Evolutionary conservation across 2,329 filamentous ascomycete genomes (phyloP).

Genomic region (Cladosporium velox): DNA sequence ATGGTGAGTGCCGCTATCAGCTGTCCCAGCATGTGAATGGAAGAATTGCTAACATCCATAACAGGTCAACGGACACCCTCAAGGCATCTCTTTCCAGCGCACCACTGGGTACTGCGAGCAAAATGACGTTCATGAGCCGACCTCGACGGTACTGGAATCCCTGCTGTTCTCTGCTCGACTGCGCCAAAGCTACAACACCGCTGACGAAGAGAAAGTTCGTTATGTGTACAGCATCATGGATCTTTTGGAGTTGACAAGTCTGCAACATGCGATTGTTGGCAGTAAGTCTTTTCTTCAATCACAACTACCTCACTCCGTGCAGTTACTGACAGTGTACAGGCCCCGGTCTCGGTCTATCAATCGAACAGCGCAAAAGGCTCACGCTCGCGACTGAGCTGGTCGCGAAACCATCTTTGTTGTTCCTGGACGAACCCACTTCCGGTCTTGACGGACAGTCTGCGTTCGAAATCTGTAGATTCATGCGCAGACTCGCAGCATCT

Average conservation of each 20-base stretch:
- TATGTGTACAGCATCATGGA: conserved; percentile 50
- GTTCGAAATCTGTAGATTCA: conserved; percentile 53
- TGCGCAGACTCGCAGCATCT: conserved; percentile 65
- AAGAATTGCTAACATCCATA: neutral
- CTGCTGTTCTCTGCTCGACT: conserved; percentile 66
- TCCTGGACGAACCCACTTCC: conserved; percentile 65
- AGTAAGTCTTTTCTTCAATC: neutral
- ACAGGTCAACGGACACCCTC: conserved; percentile 40
- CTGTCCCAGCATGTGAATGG: neutral
- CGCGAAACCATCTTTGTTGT: conserved; percentile 61
- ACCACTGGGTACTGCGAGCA: conserved; percentile 61
- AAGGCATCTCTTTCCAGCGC: conserved; percentile 52
- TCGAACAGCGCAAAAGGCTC: conserved; percentile 61
- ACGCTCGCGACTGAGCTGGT: conserved; percentile 61
- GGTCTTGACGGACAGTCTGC: conserved; percentile 71
- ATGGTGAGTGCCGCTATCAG: conserved; percentile 30
- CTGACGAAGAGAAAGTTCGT: conserved; percentile 63
- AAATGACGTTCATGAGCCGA: conserved; percentile 67
- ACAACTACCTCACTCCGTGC: no score
- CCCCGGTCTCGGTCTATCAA: conserved; percentile 13
- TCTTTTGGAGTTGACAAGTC: conserved; percentile 4
- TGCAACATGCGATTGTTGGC: conserved; percentile 12
- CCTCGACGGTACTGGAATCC: conserved; percentile 66
- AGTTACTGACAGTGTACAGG: neutral
- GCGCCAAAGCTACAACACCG: conserved; percentile 59